Evolutionary conservation across 2,329 filamentous ascomycete genomes (phyloP).

Genomic region (Colletotrichum tropicicola): DNA sequence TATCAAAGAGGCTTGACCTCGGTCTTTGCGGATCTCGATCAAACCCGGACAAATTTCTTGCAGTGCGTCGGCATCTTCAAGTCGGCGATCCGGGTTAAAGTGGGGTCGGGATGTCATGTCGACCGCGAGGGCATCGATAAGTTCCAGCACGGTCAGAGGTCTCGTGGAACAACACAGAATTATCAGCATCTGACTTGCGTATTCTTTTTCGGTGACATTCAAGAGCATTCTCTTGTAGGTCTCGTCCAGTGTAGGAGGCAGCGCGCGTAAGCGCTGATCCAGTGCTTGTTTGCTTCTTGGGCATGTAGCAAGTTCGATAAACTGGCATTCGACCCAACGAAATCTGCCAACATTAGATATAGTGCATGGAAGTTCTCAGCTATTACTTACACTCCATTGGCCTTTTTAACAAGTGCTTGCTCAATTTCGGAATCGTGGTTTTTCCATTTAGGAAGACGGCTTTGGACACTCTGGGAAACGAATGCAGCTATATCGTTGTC

Average conservation of each 20-base stretch:
- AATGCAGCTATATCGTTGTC: neutral
- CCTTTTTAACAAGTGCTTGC: neutral
- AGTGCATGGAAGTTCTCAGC: neutral
- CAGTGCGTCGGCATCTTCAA: neutral
- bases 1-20: no score
- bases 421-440: neutral
- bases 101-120: neutral
- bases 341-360: conserved; percentile 32
- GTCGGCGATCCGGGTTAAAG: neutral
- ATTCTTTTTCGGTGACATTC: neutral
- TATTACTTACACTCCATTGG: neutral
- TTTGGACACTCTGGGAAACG: neutral
- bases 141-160: neutral
- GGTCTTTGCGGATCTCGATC: neutral
- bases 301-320: conserved; percentile 29
- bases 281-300: conserved; percentile 13
- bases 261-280: conserved; percentile 35
- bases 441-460: neutral
- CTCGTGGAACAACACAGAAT: neutral
- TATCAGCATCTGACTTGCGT: neutral
- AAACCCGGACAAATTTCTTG: neutral
- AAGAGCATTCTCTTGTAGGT: conserved; percentile 34
- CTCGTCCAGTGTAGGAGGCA: conserved; percentile 37
- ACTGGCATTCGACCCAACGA: conserved; percentile 35
- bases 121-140: neutral